Evolutionary conservation across 2,329 filamentous ascomycete genomes (phyloP), one percentile per base, ranked within the genome.

Genomic region (Cladorrhinum sp.): DNA sequence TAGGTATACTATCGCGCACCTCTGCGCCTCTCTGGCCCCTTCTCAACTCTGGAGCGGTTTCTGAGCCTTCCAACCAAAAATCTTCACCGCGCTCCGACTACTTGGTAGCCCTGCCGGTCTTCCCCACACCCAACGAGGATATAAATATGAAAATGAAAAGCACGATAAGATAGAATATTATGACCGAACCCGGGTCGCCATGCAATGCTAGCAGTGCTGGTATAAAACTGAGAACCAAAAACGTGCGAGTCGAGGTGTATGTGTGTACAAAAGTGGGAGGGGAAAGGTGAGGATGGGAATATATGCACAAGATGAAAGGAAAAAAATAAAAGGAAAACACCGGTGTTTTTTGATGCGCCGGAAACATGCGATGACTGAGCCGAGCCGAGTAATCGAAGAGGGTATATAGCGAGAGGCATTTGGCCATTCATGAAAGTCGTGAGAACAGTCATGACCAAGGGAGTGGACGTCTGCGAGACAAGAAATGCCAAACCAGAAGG

Each of bases 151-250:
- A n/a, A 24, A 10, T 51, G 21, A 51, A 50, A 24, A 26, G 21
- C 42, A 46, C 42, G 10, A 26, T 4, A 28, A 49, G 24, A 51
- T 21, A 54, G 55, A 56, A 57, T 51, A 55, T 26, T 58, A 56
- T 56, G 55, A 65, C 61, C 61, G 39, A 62, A 57, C 62, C 66
- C 58, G 56, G 60, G 63, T 59, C 65, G 48, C 62, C 57, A 62
- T 42, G 59, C 62, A 64, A 59, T 63, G 57, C 62, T 48, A 57
- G 57, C 60, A 62, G 51, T 64, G 62, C 55, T 54, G 51, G 55
- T 58, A 60, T 16, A 36, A 62, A 60, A 14, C 42, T 49, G 14
- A 57, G 18, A 33, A 50, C 42, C 42, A 30, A 51, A 28, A 53
- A 58, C 58, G 21, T 61, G 62, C 60, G 60, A 21, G 52, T 24